phyloP scores from a whole-genome alignment of 1,284 basidiomycete species.

The Rhizopogon parksii region DNA sequence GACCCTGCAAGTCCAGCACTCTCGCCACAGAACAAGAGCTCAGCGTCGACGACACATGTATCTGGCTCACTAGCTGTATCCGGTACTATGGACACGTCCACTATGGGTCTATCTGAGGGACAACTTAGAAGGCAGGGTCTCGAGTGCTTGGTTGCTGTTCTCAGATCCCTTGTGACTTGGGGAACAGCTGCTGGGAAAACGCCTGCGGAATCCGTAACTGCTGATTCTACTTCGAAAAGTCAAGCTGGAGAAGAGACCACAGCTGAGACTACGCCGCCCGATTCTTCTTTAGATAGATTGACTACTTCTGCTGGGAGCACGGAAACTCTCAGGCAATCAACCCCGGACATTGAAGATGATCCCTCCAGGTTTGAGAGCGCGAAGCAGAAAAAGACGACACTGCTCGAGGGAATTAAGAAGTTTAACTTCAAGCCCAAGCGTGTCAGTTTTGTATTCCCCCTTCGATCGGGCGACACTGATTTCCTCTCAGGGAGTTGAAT shows the following conservation, averaged over 20 bases:
- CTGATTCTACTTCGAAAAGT: constrained; percentile 39
- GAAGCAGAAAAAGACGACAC: constrained; percentile 93
- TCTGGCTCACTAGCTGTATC: constrained; percentile 65
- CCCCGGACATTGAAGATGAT: constrained; percentile 80
- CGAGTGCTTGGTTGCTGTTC: constrained; percentile 82
- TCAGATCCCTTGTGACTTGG: constrained; percentile 88
- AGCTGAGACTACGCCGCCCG: constrained; percentile 46
- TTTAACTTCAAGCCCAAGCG: constrained; percentile 98
- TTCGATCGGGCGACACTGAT: constrained; percentile 1
- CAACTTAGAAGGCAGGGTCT: constrained; percentile 84
- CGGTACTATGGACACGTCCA: constrained; percentile 58
- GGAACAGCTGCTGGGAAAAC: constrained; percentile 57
- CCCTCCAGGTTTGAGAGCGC: constrained; percentile 92
- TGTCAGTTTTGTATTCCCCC: constrained; percentile 34
- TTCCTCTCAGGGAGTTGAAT: constrained; percentile 71
- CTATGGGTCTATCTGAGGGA: constrained; percentile 67
- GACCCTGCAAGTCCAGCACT: constrained; percentile 58
- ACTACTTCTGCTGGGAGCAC: constrained; percentile 36
- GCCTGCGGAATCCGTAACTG: constrained; percentile 37
- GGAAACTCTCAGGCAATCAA: constrained; percentile 55
- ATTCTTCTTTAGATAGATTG: constrained; percentile 46
- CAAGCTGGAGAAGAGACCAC: constrained; percentile 44
- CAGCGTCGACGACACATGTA: constrained; percentile 46
- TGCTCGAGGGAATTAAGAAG: constrained; percentile 93
- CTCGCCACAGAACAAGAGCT: constrained; percentile 47